Conservation (phyloP, 106 monocot genomes). For the Acanthochlamys bracteata region DNA sequence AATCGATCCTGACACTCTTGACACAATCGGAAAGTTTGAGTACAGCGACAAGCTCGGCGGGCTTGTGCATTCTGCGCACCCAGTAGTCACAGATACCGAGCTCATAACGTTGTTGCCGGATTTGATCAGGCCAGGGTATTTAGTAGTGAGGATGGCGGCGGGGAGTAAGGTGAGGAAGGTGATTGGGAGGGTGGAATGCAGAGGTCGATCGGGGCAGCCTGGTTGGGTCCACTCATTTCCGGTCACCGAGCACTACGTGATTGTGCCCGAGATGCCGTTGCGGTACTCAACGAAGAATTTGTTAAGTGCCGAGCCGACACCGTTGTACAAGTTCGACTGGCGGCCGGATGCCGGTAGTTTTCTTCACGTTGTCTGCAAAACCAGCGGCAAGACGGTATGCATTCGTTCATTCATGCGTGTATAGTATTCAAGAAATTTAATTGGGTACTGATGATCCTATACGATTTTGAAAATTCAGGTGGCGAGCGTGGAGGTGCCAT, state of each 20-base stretch:
- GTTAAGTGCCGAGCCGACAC: slow-evolving; percentile 80
- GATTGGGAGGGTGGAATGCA: slow-evolving; percentile 68
- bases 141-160: slow-evolving; percentile 67
- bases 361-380: slow-evolving; percentile 85
- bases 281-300: slow-evolving; percentile 71
- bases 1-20: slow-evolving; percentile 64
- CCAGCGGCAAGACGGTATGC: slow-evolving; percentile 67
- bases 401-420: too few species aligned
- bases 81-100: slow-evolving; percentile 71
- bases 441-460: too few species aligned
- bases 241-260: slow-evolving; percentile 69
- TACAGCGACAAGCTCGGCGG: slow-evolving; percentile 61
- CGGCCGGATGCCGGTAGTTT: slow-evolving; percentile 62
- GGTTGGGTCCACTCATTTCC: slow-evolving; percentile 99
- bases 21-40: slow-evolving; percentile 77
- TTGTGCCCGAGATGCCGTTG: slow-evolving; percentile 96
- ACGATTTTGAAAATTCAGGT: slow-evolving; percentile 30
- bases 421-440: too few species aligned
- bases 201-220: slow-evolving; percentile 66
- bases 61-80: slow-evolving; percentile 88
- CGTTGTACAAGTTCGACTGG: slow-evolving; percentile 97
- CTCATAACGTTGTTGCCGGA: slow-evolving; percentile 79
- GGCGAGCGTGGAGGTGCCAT: slow-evolving; percentile 85
- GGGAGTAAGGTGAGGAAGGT: slow-evolving; percentile 79
- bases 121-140: slow-evolving; percentile 74